Percentiles rank a stretch among this genome's conserved stretches.
These are phyloP conservation scores for Achlya hypogyna DNA, from an alignment of 352 stramenopile species.

Conservation along the genomic window DNA sequence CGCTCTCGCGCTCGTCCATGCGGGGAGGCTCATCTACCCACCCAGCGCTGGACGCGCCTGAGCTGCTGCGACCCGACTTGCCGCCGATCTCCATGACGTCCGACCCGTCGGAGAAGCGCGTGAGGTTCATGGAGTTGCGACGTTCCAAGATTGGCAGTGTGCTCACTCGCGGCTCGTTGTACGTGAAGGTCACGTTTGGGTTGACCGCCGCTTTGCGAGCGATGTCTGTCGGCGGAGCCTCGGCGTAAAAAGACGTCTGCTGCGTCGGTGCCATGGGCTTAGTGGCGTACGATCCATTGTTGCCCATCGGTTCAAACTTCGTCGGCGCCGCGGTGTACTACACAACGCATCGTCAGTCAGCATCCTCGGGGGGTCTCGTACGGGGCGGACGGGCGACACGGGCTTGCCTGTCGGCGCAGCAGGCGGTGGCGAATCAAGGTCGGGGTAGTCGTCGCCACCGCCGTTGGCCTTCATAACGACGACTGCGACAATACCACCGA, in stretches of 20 bases:
- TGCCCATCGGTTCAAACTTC: background rate
- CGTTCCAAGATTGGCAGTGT: background rate
- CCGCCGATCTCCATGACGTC: constrained; percentile 1
- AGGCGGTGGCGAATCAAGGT: background rate
- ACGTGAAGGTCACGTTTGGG: background rate
- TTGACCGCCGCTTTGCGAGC: background rate
- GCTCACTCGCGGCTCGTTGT: constrained; percentile 1
- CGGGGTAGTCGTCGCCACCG: background rate
- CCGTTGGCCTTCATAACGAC: constrained; percentile 4
- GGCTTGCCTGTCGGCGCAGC: background rate
- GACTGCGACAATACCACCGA: background rate
- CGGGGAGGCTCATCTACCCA: background rate
- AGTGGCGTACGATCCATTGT: background rate
- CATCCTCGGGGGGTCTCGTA: background rate
- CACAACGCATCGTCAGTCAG: background rate
- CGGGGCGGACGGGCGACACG: background rate
- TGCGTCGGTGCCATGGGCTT: background rate
- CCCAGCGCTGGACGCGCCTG: background rate
- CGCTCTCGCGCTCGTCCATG: background rate
- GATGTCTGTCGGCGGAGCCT: background rate
- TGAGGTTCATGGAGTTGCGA: constrained; percentile 1
- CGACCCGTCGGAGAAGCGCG: background rate
- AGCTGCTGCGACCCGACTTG: background rate
- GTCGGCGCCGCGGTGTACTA: background rate
- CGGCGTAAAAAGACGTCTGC: background rate